Percentiles rank a stretch among this genome's conserved stretches.
Conservation (phyloP, 2,329 filamentous ascomycete species). For the Aspergillus pseudotamarii region DNA sequence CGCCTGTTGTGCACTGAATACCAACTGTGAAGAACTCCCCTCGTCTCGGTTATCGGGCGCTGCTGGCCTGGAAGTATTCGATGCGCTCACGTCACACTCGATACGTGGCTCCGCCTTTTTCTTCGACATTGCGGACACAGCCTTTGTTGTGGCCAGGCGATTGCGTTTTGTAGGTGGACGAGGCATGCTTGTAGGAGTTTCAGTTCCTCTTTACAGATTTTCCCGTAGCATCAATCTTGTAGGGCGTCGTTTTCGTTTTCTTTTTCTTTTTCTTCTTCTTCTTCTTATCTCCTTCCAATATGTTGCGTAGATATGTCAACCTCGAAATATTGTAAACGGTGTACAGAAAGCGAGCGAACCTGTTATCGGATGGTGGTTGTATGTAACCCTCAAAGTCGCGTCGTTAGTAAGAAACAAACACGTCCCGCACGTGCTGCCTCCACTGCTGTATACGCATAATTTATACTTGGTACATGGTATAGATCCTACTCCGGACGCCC, state of each 20-base stretch:
- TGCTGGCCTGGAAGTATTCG: constrained; percentile 9
- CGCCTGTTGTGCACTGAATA: constrained; percentile 14
- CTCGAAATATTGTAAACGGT: not conserved
- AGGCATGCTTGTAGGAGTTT: constrained; percentile 24
- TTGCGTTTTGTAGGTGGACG: constrained; percentile 32
- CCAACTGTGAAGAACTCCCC: constrained; percentile 8
- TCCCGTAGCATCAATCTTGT: not conserved
- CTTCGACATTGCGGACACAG: constrained; percentile 1
- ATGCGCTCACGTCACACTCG: constrained; percentile 1
- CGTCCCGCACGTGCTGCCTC: not conserved
- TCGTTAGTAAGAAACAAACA: not conserved
- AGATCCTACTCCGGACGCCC: too few species aligned
- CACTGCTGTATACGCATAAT: not conserved
- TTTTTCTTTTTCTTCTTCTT: not conserved
- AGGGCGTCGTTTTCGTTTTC: not conserved
- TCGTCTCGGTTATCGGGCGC: constrained; percentile 1
- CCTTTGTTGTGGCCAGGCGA: constrained; percentile 21
- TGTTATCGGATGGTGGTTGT: not conserved
- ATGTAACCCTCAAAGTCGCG: not conserved
- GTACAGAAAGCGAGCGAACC: not conserved
- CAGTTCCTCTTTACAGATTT: not conserved
- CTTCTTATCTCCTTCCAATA: not conserved
- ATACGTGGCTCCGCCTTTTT: constrained; percentile 2
- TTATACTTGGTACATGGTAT: too few species aligned
- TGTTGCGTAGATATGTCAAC: not conserved